Base-by-base conservation (phyloP, 1,284 basidiomycete genomes). In the Athelia sp. region DNA sequence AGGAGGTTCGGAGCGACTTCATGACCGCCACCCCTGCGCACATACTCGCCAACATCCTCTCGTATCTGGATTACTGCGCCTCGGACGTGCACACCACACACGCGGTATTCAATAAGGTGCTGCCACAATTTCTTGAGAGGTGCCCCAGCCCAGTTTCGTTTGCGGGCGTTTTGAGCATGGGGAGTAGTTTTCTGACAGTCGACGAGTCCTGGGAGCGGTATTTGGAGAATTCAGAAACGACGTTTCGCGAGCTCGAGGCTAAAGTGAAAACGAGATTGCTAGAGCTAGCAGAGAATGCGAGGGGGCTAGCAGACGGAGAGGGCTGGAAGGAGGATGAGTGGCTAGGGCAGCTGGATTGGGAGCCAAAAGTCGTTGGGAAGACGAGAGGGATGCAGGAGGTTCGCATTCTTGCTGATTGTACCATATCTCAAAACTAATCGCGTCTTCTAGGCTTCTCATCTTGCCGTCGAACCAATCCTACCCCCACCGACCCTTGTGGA, bases 121-220 rank as follows among this genome's bases (percentile, higher is more conserved):
- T 98, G n/a, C 93, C 95, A 0, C 76, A 83, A 0, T 99, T 97
- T 64, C 74, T 93, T 35, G 62, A 74, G 18, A 82, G 83, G 1
- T 99, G 96, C 64, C 94, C 95, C 0, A 93, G 90, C 66, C 96
- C 96, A 0, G 94, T 92, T 1, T 91, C 92, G 2, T 95, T 97
- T 60, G 89, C 94, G 0, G 96, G 97, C 9, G 81, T 97, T 17
- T 71, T 97, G 45, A 84, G 84, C 1, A 98, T 99, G 91, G 92
- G 93, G 1, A 93, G 87, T 43, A 87, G 90, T 42, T 91, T 98
- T 57, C 72, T 99, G 34, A 89, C 93, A 0, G 92, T 99, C 36
- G 90, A 98, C 62, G 75, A 93, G 57, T 75, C 81, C 49, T 99
- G 97, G 97, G 81, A 91, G 54, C 69, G 73, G 22, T 99, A 98